Base-by-base conservation (phyloP, 2,329 filamentous ascomycete species). In the Hypoxylon sp. region DNA sequence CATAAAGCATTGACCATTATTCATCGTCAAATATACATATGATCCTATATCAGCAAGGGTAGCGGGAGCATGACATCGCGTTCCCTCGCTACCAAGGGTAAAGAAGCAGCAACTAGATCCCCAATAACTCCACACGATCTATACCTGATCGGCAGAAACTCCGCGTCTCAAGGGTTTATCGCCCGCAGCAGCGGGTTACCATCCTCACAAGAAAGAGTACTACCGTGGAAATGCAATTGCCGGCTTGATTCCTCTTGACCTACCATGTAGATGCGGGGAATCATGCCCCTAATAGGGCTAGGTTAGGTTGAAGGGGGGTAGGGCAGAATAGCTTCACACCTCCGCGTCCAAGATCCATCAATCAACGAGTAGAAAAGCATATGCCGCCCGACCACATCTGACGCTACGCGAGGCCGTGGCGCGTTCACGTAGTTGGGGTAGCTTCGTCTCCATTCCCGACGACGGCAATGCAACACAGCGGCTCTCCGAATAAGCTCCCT, bases 181-280 rank as follows among this genome's bases (percentile, higher is more conserved):
- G 44, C 44, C 24, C 22, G 44, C 44, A 13, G 22, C 20, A 47
- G 17, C 2, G 2, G 4, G 22, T 6, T 10, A 28, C 11, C 19
- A 24, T 46, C 44, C 3, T 28, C 44, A 28, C 44, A n/a, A 24
- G 39, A 22, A n/a, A 24, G 39, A 22, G 10, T 19, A 26, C 4
- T 54, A 46, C 46, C 32, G 59, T 56, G 46, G 20, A 22, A 47
- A 53, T 43, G 39, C 37, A 68, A 65, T 62, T 68, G 65, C 65
- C 65, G 65, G 63, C 34, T 47, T 47, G 26, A 20, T 28, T 41
- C 50, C 53, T 39, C 30, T 34, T 15, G 28, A 22, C 39, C 32
- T 26, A n/a, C n/a, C n/a, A n/a, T n/a, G n/a, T n/a, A 11, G 22
- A 64, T 64, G 65, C 65, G 63, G 65, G 65, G 65, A 60, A 62